These are phyloP conservation scores for Scutellospora calospora DNA, from an alignment of 371 early-diverging fungal genomes.

Conservation along the genomic window DNA sequence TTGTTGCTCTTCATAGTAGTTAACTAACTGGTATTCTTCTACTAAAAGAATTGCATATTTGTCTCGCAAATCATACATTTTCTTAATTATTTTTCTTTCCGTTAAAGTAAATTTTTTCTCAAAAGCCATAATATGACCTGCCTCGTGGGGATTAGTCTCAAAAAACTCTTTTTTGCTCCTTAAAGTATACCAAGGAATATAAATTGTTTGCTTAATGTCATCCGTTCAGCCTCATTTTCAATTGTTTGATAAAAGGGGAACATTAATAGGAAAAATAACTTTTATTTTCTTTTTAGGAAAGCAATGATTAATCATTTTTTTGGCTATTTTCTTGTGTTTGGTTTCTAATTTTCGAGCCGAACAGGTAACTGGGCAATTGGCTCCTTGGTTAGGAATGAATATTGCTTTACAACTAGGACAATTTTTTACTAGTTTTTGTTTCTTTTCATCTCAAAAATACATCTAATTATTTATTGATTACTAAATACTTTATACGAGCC, in stretches of 20 bases:
- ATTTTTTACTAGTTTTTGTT: neutral
- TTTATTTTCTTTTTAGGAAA: neutral
- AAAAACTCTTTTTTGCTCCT: conserved; percentile 17
- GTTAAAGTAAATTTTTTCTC: neutral
- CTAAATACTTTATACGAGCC: neutral
- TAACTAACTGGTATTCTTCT: no score
- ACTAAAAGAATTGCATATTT: no score
- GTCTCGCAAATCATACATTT: no score
- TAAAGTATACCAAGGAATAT: conserved; percentile 24
- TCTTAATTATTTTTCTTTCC: no score
- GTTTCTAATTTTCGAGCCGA: neutral
- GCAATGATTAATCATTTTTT: neutral
- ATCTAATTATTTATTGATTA: neutral
- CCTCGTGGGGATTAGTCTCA: conserved; percentile 1
- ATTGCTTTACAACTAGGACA: neutral
- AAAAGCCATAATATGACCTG: conserved; percentile 16
- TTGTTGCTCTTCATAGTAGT: no score
- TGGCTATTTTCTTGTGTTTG: neutral
- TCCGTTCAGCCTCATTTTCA: neutral
- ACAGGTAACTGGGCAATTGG: neutral
- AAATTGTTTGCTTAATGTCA: neutral
- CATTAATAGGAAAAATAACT: neutral
- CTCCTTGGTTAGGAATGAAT: neutral
- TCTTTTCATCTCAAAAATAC: no score
- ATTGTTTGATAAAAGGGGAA: neutral